phyloP scores from a whole-genome alignment of 352 stramenopile genomes.

The Globisporangium ultimum region DNA sequence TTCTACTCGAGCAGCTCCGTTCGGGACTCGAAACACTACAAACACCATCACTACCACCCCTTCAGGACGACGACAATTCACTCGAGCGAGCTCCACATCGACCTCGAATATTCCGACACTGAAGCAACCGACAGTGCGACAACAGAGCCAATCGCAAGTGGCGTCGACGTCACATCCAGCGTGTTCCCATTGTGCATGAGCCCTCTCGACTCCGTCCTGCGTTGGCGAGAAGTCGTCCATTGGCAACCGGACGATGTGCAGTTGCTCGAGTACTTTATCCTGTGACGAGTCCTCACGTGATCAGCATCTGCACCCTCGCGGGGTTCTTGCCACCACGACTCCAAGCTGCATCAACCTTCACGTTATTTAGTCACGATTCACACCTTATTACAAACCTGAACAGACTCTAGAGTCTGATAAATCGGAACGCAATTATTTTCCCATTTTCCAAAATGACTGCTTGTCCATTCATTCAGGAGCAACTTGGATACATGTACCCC shows the following conservation, averaged over 20 bases:
- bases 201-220: background rate
- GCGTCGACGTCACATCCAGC: conserved; percentile 7
- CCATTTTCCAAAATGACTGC: no score
- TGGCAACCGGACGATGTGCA: conserved; percentile 55
- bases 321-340: no score
- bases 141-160: conserved; percentile 1
- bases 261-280: conserved; percentile 75
- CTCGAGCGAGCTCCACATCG: conserved; percentile 16
- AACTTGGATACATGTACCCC: no score
- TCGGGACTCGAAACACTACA: background rate
- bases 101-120: conserved; percentile 10
- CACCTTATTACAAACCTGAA: no score
- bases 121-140: background rate
- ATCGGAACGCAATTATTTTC: no score
- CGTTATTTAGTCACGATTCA: no score
- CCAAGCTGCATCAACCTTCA: no score
- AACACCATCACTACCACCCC: background rate
- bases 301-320: no score
- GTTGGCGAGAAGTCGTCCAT: conserved; percentile 8
- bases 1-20: background rate
- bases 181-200: conserved; percentile 11
- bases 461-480: no score
- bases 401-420: no score
- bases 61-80: background rate
- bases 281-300: conserved; percentile 30